Percentiles rank a stretch among this genome's conserved stretches.
Evolutionary conservation across 345 rosid genomes (phyloP).

Genomic region (Kernera saxatilis): DNA sequence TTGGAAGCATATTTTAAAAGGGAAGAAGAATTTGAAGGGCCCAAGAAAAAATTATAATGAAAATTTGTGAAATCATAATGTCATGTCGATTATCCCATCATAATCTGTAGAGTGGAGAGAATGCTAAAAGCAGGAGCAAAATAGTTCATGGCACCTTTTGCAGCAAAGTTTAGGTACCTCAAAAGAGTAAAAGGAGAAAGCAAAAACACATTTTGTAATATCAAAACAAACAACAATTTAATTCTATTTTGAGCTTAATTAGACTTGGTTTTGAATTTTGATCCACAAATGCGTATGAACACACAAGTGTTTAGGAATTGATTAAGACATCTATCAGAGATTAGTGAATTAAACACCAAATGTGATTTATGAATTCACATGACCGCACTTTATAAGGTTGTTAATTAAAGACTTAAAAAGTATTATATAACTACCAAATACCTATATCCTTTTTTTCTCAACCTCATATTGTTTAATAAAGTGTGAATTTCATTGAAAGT

Average conservation of each 20-base stretch:
- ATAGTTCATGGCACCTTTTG: slow-evolving; percentile 26
- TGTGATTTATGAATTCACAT: neutral
- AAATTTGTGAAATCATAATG: slow-evolving; percentile 24
- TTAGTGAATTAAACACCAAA: neutral
- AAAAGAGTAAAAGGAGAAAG: slow-evolving; percentile 24
- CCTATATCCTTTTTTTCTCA: neutral
- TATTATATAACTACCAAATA: slow-evolving; percentile 3
- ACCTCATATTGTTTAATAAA: slow-evolving; percentile 16
- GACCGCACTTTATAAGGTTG: slow-evolving; percentile 15
- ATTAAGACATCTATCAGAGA: slow-evolving; percentile 13
- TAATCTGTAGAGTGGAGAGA: slow-evolving; percentile 29
- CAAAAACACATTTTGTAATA: neutral
- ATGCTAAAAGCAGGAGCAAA: slow-evolving; percentile 25
- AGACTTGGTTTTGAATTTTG: neutral
- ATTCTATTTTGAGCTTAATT: neutral
- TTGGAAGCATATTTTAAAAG: slow-evolving; percentile 23
- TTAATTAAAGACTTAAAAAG: slow-evolving; percentile 15
- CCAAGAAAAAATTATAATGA: slow-evolving; percentile 24
- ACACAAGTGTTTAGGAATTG: neutral
- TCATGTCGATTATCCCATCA: slow-evolving; percentile 26
- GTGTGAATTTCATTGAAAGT: slow-evolving; percentile 15
- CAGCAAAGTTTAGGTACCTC: slow-evolving; percentile 34
- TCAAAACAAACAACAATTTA: neutral
- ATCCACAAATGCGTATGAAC: neutral
- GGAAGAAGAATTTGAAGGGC: slow-evolving; percentile 22